A percentile compares a stretch with the other conserved stretches of the same genome.
These are phyloP conservation scores for Poa pratensis DNA, from an alignment of 176 grass and related monocot species.

Conservation along the genomic window DNA sequence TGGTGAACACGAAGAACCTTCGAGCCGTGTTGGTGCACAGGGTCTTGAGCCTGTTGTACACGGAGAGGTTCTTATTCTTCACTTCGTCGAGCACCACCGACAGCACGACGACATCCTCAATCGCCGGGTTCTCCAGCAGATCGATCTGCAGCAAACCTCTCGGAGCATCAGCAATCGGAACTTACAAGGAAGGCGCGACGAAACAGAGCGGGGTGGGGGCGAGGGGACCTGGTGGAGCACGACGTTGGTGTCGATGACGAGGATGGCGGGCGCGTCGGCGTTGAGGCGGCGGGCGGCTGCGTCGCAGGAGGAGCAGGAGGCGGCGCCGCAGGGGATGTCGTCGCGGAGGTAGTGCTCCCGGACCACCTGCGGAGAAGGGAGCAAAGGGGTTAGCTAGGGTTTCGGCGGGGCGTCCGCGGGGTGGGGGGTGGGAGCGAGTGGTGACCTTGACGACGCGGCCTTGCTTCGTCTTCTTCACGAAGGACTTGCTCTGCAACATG, in stretches of 20 bases:
- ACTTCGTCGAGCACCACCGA: constrained; percentile 92
- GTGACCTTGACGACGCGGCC: constrained; percentile 83
- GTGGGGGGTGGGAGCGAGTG: not conserved
- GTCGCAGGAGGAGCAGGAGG: constrained; percentile 70
- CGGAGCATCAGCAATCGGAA: constrained; percentile 5
- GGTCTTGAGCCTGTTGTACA: constrained; percentile 88
- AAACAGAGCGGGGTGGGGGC: not conserved
- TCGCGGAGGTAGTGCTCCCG: constrained; percentile 98
- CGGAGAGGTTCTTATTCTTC: constrained; percentile 88
- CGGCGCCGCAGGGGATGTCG: constrained; percentile 80
- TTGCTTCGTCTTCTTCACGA: constrained; percentile 94
- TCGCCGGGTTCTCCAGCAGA: constrained; percentile 83
- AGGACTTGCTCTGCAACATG: constrained; percentile 98
- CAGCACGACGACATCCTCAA: constrained; percentile 90
- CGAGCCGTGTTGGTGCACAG: constrained; percentile 77
- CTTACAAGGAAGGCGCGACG: not conserved
- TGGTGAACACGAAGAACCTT: constrained; percentile 92
- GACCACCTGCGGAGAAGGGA: constrained; percentile 57
- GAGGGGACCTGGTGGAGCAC: constrained; percentile 76
- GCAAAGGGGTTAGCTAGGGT: constrained; percentile 50
- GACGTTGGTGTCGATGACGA: constrained; percentile 94
- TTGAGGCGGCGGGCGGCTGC: constrained; percentile 55
- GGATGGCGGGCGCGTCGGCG: constrained; percentile 62
- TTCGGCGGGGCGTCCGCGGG: constrained; percentile 4
- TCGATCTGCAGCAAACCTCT: constrained; percentile 63